phyloP scores from a whole-genome alignment of 1,139 yeast genomes.

The Yamadazyma diospyri region DNA sequence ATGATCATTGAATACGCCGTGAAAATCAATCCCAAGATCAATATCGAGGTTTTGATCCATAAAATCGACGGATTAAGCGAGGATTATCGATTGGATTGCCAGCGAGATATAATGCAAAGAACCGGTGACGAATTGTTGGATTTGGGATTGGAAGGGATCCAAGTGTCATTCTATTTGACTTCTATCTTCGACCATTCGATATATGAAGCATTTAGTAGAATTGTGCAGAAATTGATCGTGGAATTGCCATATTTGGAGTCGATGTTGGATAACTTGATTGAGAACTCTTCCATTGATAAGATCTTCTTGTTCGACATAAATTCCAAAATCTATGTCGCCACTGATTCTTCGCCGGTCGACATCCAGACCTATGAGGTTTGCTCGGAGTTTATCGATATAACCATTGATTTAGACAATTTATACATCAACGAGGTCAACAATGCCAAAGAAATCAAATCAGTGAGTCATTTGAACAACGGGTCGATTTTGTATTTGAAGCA shows the following conservation, averaged over 20 bases:
- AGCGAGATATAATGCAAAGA: constrained; percentile 93
- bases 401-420: constrained; percentile 79
- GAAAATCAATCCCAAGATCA: constrained; percentile 78
- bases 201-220: constrained; percentile 91
- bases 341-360: constrained; percentile 94
- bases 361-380: constrained; percentile 95
- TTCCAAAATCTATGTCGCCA: constrained; percentile 93
- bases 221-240: constrained; percentile 85
- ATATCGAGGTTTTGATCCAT: constrained; percentile 89
- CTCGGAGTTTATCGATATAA: constrained; percentile 93
- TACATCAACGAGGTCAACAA: constrained; percentile 42
- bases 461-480: constrained; percentile 78
- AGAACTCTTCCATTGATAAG: constrained; percentile 87
- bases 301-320: constrained; percentile 88
- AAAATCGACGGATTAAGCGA: constrained; percentile 94
- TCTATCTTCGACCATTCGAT: constrained; percentile 94
- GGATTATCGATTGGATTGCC: constrained; percentile 91
- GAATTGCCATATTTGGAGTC: constrained; percentile 88
- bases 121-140: constrained; percentile 91
- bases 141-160: constrained; percentile 86
- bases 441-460: constrained; percentile 51
- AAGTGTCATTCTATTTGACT: constrained; percentile 85
- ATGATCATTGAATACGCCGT: constrained; percentile 88
- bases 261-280: constrained; percentile 82
- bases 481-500: constrained; percentile 78